Evolutionary conservation across 495 filamentous ascomycete genomes (phyloP), one percentile per base, ranked within the genome.

Genomic region (Neurospora discreta): DNA sequence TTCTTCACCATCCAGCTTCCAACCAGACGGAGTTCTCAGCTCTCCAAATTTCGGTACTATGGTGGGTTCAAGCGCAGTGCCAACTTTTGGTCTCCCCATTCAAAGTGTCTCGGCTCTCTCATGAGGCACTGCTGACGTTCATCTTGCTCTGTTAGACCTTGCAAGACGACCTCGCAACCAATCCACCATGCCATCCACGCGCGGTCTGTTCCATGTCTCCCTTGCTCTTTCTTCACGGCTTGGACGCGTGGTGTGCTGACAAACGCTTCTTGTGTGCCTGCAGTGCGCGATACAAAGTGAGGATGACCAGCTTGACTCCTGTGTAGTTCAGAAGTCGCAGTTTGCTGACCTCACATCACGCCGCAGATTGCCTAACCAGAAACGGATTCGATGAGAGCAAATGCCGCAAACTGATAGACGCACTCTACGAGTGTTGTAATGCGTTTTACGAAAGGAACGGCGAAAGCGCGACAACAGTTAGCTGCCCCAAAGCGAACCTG

Each of bases 341-440:
- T 70, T 70, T 73, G 58, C 70, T 69, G 58, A 75, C 73, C 73
- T 67, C 67, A 74, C 52, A 18, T 65, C 26, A 33, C 52, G 26
- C 52, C 26, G 43, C 74, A 95, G 93, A 90, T 72, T 99, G 95
- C 77, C 81, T 99, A 58, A 86, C 83, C 69, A 97, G 89, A 82
- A 93, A 92, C 77, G 90, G 89, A n/a, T 98, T 91, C 80, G 84
- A 96, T 58, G 93, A 99, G 84, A 88, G 88, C 33, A 96, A 90
- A 77, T 99, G 95, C 81, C 84, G 88, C 73, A 79, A 85, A 13
- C 85, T 95, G 75, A 87, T 99, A 68, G 91, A 97, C 78, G 92
- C 93, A n/a, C 83, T 99, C 30, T 99, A 98, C 79, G 90, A 95
- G 77, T 99, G 95, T 79, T 99, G 95, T 81, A 90, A 93, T 74